Percentiles rank a stretch among this genome's conserved stretches.
phyloP scores from a whole-genome alignment of 164 flowering plant species.

The Paratinospora sagittata region DNA sequence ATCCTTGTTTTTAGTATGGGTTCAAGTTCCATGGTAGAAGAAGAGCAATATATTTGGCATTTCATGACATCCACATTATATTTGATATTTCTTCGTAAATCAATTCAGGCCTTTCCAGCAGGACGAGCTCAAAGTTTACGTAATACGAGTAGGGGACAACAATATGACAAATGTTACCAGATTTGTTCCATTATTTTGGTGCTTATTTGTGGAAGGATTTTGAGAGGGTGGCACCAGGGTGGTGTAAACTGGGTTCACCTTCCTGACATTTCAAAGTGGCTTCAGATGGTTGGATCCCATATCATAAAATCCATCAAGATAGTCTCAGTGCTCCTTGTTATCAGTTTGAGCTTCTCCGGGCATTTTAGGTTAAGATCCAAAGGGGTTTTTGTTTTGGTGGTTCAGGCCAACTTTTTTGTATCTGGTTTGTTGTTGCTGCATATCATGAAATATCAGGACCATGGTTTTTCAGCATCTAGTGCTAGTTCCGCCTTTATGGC shows the following conservation, averaged over 20 bases:
- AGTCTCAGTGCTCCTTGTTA: constrained; percentile 37
- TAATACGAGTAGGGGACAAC: constrained; percentile 17
- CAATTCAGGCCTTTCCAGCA: constrained; percentile 28
- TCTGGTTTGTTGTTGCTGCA: constrained; percentile 45
- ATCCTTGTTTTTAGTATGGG: constrained; percentile 65
- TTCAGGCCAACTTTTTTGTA: constrained; percentile 32
- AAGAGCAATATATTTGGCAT: constrained; percentile 96
- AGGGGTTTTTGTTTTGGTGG: constrained; percentile 21
- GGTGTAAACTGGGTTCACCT: constrained; percentile 95
- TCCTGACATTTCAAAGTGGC: constrained; percentile 91
- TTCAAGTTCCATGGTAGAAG: constrained; percentile 95
- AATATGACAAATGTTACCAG: constrained; percentile 14
- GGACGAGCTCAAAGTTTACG: constrained; percentile 11
- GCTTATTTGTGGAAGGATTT: constrained; percentile 66
- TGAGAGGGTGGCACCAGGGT: constrained; percentile 99
- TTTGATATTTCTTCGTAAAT: constrained; percentile 54
- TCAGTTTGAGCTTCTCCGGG: constrained; percentile 31
- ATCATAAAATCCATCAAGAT: constrained; percentile 39
- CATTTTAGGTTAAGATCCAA: constrained; percentile 27
- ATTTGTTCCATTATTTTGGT: constrained; percentile 36
- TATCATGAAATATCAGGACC: constrained; percentile 33
- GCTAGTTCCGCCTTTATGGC: constrained; percentile 36
- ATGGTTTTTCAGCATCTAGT: constrained; percentile 22
- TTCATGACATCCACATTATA: constrained; percentile 59
- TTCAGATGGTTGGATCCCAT: constrained; percentile 48